These are phyloP conservation scores for Rubia tinctorum DNA, from an alignment of 305 asterid species.

Conservation along the genomic window DNA sequence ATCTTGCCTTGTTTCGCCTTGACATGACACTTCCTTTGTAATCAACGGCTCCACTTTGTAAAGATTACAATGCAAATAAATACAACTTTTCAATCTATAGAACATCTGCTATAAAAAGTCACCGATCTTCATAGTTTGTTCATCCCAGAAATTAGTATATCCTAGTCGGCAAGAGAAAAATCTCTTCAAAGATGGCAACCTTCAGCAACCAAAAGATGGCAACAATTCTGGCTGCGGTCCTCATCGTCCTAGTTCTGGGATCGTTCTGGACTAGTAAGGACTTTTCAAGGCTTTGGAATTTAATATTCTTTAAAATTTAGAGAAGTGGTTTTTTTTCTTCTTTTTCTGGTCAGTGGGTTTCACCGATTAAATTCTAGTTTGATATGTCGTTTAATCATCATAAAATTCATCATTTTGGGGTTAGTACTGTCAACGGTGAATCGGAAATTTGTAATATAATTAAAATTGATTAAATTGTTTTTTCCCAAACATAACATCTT, in stretches of 20 bases:
- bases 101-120: not conserved
- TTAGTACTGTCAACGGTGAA: too few relatives aligned
- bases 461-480: too few relatives aligned
- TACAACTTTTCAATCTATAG: not conserved
- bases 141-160: not conserved
- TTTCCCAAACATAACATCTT: too few relatives aligned
- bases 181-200: conserved; percentile 1
- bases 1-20: conserved; percentile 1
- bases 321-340: too few relatives aligned
- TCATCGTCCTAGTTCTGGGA: not conserved
- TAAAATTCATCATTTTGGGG: too few relatives aligned
- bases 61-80: conserved; percentile 1
- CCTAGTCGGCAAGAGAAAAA: too few relatives aligned
- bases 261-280: conserved; percentile 2
- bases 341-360: too few relatives aligned
- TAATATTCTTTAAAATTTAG: too few relatives aligned
- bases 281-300: too few relatives aligned
- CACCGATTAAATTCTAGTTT: too few relatives aligned
- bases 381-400: too few relatives aligned
- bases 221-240: not conserved
- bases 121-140: not conserved
- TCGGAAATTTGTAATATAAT: too few relatives aligned
- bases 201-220: not conserved
- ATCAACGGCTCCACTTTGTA: not conserved
- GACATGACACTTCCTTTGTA: not conserved